Base-by-base conservation (phyloP, 2,329 filamentous ascomycete genomes). In the Fusarium luffae region DNA sequence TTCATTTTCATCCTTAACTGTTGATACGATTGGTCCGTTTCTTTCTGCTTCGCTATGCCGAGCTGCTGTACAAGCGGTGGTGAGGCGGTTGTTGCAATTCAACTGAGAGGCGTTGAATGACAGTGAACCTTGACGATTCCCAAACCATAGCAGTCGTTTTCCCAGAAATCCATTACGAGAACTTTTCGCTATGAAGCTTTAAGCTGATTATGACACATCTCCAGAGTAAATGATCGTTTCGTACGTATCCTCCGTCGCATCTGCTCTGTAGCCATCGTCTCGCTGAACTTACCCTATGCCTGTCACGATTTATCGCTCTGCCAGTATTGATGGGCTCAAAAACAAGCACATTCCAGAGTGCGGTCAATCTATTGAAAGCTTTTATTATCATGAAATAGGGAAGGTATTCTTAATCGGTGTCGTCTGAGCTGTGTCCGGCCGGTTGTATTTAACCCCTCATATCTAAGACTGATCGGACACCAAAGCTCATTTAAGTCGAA, bases 61-160 rank as follows among this genome's bases (percentile, higher is more conserved):
- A 4, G 16, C 2, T n/a, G 6, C 10, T 6, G 5, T 18, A 2
- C 2, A 1, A 0, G 9, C 4, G 4, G 9, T n/a, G 0, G 3
- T 11, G 34, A n/a, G 34, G 34, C 10, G 5, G 6, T n/a, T 37
- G 9, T 5, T 4, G 3, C 16, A 37, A 11, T 9, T 37, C 9
- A n/a, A 4, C 1, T 10, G 9, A n/a, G 16, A 18, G 16, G 8
- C 16, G 5, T 18, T 5, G 8, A 3, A 6, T 34, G 5, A 23
- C 21, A 2, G 16, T n/a, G 18, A 6, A 37, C 5, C 9, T 37
- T 2, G 1, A 37, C 18, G 34, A 37, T n/a, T 11, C 9, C 16
- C 34, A n/a, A n/a, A 37, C 32, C 16, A 9, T 37, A 11, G 8
- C 16, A 18, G 16, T 8, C 32, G 9, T 10, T 18, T 34, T 18